Conservation (phyloP, 2,329 filamentous ascomycete genomes). For the Colletotrichum aenigma region DNA sequence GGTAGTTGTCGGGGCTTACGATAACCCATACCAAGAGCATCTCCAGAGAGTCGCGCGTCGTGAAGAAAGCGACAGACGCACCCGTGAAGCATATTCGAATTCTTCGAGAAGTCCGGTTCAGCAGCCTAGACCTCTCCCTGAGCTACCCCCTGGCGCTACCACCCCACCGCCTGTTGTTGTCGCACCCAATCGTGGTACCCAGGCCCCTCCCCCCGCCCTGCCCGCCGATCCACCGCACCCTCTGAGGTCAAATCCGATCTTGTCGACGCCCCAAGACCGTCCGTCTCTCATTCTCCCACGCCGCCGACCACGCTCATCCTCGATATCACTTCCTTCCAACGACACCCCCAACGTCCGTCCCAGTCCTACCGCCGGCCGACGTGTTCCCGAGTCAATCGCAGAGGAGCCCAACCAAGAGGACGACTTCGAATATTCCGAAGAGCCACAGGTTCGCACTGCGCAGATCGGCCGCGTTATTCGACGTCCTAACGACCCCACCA, state of each 20-base stretch:
- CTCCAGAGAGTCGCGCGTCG: constrained; percentile 8
- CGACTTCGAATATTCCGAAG: constrained; percentile 3
- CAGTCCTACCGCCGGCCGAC: not conserved
- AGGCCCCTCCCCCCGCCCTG: constrained; percentile 9
- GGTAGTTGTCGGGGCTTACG: constrained; percentile 16
- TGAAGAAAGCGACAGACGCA: not conserved
- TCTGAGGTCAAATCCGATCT: constrained; percentile 18
- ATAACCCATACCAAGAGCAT: constrained; percentile 13
- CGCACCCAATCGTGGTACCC: not conserved
- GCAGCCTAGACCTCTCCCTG: constrained; percentile 8
- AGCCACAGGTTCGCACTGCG: constrained; percentile 5
- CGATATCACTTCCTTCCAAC: not conserved
- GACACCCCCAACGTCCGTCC: not conserved
- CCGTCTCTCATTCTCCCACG: not conserved
- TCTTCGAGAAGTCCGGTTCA: not conserved
- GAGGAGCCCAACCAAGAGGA: not conserved
- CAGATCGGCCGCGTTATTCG: constrained; percentile 1
- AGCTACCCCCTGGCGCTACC: constrained; percentile 3
- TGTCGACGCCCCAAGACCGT: constrained; percentile 10
- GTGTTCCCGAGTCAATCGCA: not conserved
- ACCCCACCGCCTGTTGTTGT: not conserved
- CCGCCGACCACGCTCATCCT: constrained; percentile 10
- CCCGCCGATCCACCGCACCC: constrained; percentile 14
- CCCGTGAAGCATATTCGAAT: not conserved
- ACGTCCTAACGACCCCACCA: not conserved